Evolutionary conservation across 2,329 filamentous ascomycete species (phyloP).

Genomic region (Emergomyces pasteurianus): DNA sequence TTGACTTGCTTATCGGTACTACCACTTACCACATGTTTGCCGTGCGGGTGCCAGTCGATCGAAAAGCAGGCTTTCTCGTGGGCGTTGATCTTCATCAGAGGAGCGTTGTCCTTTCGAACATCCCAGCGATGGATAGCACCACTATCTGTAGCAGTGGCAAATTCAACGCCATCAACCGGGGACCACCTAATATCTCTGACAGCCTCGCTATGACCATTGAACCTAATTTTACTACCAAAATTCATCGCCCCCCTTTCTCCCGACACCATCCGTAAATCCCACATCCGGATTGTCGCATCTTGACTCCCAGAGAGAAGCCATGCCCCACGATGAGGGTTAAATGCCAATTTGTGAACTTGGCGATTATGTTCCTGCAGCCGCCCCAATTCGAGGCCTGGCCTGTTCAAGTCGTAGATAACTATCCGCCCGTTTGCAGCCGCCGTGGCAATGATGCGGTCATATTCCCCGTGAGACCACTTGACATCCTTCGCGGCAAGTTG

Average conservation of each 20-base stretch:
- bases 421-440: slow-evolving; percentile 55
- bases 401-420: slow-evolving; percentile 52
- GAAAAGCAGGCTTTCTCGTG: slow-evolving; percentile 50
- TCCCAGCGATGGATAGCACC: slow-evolving; percentile 55
- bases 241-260: slow-evolving; percentile 38
- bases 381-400: slow-evolving; percentile 47
- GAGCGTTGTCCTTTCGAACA: slow-evolving; percentile 43
- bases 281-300: slow-evolving; percentile 51
- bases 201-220: slow-evolving; percentile 46
- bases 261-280: slow-evolving; percentile 48
- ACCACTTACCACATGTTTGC: slow-evolving; percentile 52
- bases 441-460: slow-evolving; percentile 49
- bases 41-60: slow-evolving; percentile 57
- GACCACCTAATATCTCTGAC: slow-evolving; percentile 56
- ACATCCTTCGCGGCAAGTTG: slow-evolving; percentile 53
- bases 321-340: slow-evolving; percentile 50
- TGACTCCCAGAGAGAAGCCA: slow-evolving; percentile 53
- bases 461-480: slow-evolving; percentile 54
- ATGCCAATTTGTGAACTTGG: slow-evolving; percentile 54
- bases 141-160: slow-evolving; percentile 53
- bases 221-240: slow-evolving; percentile 44
- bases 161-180: slow-evolving; percentile 48
- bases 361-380: slow-evolving; percentile 53
- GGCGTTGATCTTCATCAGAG: slow-evolving; percentile 49
- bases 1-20: slow-evolving; percentile 50